Conservation (phyloP, 2,329 filamentous ascomycete species). For the Mycocentrospora acerina region DNA sequence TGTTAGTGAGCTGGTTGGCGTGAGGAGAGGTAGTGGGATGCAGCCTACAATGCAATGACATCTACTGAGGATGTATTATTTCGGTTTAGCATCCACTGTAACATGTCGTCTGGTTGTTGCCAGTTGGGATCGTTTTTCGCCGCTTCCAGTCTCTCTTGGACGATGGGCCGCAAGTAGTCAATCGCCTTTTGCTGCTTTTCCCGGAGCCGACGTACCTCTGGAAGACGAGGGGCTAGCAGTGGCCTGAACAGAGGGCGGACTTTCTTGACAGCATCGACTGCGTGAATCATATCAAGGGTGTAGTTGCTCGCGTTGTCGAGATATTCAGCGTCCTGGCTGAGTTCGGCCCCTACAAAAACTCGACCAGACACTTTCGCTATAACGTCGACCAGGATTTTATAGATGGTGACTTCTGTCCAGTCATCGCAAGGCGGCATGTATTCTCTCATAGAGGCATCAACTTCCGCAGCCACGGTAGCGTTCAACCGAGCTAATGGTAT, state of each 20-base stretch:
- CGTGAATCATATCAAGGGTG: conserved; percentile 33
- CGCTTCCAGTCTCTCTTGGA: conserved; percentile 23
- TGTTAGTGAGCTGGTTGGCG: conserved; percentile 6
- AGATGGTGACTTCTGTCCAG: conserved; percentile 35
- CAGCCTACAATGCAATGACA: too few species aligned
- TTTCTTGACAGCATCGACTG: conserved; percentile 28
- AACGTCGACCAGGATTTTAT: conserved; percentile 29
- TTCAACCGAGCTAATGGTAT: conserved; percentile 28
- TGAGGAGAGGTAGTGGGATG: too few species aligned
- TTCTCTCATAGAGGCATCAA: conserved; percentile 28
- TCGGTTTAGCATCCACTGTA: conserved; percentile 41
- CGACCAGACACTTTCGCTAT: conserved; percentile 38
- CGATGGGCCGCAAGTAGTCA: conserved; percentile 25
- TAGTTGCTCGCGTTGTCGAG: conserved; percentile 33
- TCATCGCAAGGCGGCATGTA: conserved; percentile 32
- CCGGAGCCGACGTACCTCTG: conserved; percentile 23
- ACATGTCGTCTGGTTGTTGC: conserved; percentile 39
- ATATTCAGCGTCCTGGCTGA: conserved; percentile 32
- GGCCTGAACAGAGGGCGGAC: conserved; percentile 27
- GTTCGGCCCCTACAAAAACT: conserved; percentile 36
- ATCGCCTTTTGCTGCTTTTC: conserved; percentile 15
- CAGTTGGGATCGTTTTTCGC: conserved; percentile 29
- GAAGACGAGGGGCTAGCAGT: conserved; percentile 26
- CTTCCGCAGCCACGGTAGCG: conserved; percentile 29
- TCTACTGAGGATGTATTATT: too few species aligned